Evolutionary conservation across 805 yeast genomes (phyloP).

Genomic region (Metschnikowia aberdeeniae): DNA sequence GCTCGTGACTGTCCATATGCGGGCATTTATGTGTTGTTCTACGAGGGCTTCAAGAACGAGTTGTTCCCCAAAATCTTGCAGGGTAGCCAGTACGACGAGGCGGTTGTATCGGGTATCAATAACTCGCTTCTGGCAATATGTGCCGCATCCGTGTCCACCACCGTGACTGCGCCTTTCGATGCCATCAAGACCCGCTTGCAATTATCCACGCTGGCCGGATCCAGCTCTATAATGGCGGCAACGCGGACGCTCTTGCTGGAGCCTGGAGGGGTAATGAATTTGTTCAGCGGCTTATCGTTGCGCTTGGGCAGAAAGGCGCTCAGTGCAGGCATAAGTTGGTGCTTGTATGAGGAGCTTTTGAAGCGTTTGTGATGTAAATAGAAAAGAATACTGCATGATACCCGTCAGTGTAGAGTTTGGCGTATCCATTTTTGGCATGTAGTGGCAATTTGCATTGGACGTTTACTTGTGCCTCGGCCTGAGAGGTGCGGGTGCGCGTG

Average conservation of each 20-base stretch:
- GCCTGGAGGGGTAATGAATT: slow-evolving; percentile 47
- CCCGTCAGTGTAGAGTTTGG: not conserved
- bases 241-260: slow-evolving; percentile 40
- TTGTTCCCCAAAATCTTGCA: slow-evolving; percentile 39
- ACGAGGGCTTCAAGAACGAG: slow-evolving; percentile 67
- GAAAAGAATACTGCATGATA: not conserved
- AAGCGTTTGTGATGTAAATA: slow-evolving; percentile 20
- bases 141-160: slow-evolving; percentile 78
- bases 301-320: slow-evolving; percentile 81
- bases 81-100: slow-evolving; percentile 8
- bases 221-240: slow-evolving; percentile 35
- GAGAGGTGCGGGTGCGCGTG: slow-evolving; percentile 7
- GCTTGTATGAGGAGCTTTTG: slow-evolving; percentile 87
- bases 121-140: slow-evolving; percentile 73
- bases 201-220: slow-evolving; percentile 44
- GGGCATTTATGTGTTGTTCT: slow-evolving; percentile 81
- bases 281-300: slow-evolving; percentile 82
- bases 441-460: no score
- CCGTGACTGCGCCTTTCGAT: slow-evolving; percentile 92
- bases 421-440: no score
- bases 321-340: slow-evolving; percentile 96
- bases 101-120: slow-evolving; percentile 12
- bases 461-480: no score
- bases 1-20: slow-evolving; percentile 96
- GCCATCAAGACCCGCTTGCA: slow-evolving; percentile 92